Base-by-base conservation (phyloP, 371 early-diverging fungal species). In the Mucor circinelloides region DNA sequence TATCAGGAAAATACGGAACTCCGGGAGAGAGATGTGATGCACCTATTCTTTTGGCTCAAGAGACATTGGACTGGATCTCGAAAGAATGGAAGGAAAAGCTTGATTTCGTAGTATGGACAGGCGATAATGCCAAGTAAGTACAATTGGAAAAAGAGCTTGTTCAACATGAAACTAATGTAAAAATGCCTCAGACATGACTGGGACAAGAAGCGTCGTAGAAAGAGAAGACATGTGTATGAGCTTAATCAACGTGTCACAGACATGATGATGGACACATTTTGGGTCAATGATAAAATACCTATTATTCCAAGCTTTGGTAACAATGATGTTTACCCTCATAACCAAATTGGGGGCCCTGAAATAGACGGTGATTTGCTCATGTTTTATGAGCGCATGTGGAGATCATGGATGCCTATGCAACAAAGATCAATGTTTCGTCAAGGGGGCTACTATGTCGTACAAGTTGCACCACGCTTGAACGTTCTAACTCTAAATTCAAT, bases 71-170 rank as follows among this genome's bases (percentile, higher is more conserved):
- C 6, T 90, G 92, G 85, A 73, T 94, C 38, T 77, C 76, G n/a
- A 65, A 69, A 28, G 76, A 87, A 44, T 79, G 89, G 84, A 73
- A 72, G 38, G 77, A 80, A 31, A 72, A 82, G 30, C 76, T 92
- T 44, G 93, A 94, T 65, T 94, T 94, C 82, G 87, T 93, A 1
- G 70, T 91, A 13, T 93, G 92, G 89, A 94, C 94, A 6, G 94
- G 94, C 15, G 93, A 93, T 69, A 91, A 89, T 77, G 84, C 89
- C 25, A 81, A 88, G 90, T 89, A 79, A 67, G 66, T 17, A n/a
- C 17, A 1, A 9, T 1, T 36, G 31, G 0, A 38, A 27, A 27
- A 21, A 23, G 27, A 40, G 0, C 6, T 27, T 9, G 21, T 25
- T 8, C 10, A 17, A 56, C 32, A 31, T 56, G 56, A 56, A 56